Conservation (phyloP, 257 asterid species). For the Paulownia fortunei region DNA sequence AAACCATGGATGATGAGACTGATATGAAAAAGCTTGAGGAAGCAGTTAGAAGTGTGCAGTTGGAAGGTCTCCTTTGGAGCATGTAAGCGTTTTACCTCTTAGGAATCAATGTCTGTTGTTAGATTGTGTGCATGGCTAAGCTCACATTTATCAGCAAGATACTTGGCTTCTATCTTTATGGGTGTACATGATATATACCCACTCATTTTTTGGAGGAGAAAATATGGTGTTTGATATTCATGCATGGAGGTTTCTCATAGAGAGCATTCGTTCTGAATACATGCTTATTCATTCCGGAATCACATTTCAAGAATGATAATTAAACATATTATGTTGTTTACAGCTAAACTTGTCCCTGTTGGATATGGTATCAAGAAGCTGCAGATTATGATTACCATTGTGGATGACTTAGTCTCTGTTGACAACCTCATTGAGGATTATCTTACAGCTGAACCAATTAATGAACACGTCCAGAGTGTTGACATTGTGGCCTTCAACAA, state of each 20-base stretch:
- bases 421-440: slow-evolving; percentile 48
- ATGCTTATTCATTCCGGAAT: no score
- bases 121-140: no score
- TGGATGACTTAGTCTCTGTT: slow-evolving; percentile 84
- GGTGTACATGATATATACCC: background rate
- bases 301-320: background rate
- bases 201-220: background rate
- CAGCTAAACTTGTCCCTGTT: slow-evolving; percentile 79
- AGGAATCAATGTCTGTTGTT: no score
- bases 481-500: slow-evolving; percentile 75
- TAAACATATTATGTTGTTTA: slow-evolving; percentile 15
- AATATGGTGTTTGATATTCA: background rate
- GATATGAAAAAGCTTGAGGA: slow-evolving; percentile 81
- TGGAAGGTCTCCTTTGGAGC: slow-evolving; percentile 95
- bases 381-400: slow-evolving; percentile 77
- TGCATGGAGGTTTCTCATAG: background rate
- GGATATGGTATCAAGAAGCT: slow-evolving; percentile 89
- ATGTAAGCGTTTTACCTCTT: slow-evolving; percentile 46
- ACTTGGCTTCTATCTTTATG: background rate
- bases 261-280: background rate
- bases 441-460: slow-evolving; percentile 55
- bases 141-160: background rate
- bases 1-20: slow-evolving; percentile 91
- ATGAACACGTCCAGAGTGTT: slow-evolving; percentile 65
- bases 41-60: slow-evolving; percentile 68